Percentiles rank a stretch among this genome's conserved stretches.
phyloP scores from a whole-genome alignment of 179 eudicot genomes.

The Beta macrorhiza region DNA sequence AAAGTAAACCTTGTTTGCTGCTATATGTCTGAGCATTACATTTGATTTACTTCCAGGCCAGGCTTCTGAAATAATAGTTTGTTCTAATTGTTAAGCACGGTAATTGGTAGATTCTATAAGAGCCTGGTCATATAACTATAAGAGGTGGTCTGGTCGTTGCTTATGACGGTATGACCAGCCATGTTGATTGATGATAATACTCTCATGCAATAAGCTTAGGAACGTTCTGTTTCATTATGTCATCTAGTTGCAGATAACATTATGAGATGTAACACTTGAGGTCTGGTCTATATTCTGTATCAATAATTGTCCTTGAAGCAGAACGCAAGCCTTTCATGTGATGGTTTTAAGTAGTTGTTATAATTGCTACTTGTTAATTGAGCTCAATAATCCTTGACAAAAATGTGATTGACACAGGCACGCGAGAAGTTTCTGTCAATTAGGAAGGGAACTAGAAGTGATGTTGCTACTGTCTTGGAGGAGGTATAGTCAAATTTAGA shows the following conservation, averaged over 20 bases:
- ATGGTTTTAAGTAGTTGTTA: not conserved
- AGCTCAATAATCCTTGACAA: constrained; percentile 4
- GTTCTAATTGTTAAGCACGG: not conserved
- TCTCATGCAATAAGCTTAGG: not conserved
- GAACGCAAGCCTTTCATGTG: not conserved
- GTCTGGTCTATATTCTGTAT: not conserved
- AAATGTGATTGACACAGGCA: constrained; percentile 48
- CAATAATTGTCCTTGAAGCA: not conserved
- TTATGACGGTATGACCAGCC: not conserved
- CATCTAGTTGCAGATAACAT: not conserved
- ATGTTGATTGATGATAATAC: not conserved
- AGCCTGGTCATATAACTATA: not conserved
- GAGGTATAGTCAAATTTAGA: constrained; percentile 54
- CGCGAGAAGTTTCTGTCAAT: constrained; percentile 91
- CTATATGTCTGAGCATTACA: not conserved
- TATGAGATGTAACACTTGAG: not conserved
- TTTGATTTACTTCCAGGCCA: not conserved
- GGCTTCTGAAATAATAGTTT: not conserved
- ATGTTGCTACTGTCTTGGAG: constrained; percentile 73
- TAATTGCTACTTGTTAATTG: not conserved
- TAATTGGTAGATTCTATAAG: not conserved
- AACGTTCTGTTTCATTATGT: not conserved
- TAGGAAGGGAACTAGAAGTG: constrained; percentile 90
- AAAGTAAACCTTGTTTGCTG: not conserved
- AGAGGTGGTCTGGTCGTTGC: constrained; percentile 7